Conservation (phyloP, 495 filamentous ascomycete species). For the Penicillium parvum region DNA sequence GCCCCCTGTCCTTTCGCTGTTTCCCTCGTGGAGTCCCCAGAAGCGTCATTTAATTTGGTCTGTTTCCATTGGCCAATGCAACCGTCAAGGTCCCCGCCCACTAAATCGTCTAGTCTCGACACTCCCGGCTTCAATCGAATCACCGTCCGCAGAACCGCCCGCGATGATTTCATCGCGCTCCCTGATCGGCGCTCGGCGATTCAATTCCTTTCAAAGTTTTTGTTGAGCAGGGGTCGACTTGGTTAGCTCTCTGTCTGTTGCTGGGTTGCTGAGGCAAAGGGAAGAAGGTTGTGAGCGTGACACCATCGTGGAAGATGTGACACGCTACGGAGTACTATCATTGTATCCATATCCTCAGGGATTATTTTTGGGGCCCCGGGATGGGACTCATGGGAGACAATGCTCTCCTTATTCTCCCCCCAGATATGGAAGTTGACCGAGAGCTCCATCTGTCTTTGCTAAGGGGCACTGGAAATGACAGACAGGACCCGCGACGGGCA, state of each 20-base stretch:
- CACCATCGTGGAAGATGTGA: no score
- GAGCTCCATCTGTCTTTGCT: neutral
- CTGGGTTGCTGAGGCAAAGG: no score
- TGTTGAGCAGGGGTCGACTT: no score
- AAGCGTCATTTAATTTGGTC: conserved; percentile 30
- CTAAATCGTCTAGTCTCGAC: conserved; percentile 14
- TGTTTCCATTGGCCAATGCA: conserved; percentile 11
- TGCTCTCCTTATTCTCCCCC: no score
- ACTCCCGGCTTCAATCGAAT: conserved; percentile 16
- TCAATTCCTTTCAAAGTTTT: neutral
- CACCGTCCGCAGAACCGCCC: conserved; percentile 11
- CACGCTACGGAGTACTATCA: no score
- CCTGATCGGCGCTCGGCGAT: conserved; percentile 7
- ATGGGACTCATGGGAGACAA: no score
- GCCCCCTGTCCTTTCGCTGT: conserved; percentile 4
- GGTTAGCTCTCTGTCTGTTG: no score
- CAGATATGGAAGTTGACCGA: neutral
- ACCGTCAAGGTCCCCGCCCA: conserved; percentile 10
- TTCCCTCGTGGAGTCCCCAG: conserved; percentile 23
- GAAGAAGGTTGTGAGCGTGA: no score
- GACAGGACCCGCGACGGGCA: neutral
- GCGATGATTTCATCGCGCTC: conserved; percentile 22
- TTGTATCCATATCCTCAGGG: no score
- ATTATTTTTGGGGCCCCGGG: no score
- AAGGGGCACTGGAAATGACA: neutral